A percentile compares a stretch with the other conserved stretches of the same genome.
Evolutionary conservation across 768 basidiomycete species (phyloP).

Genomic region (Lyophyllum semitale): DNA sequence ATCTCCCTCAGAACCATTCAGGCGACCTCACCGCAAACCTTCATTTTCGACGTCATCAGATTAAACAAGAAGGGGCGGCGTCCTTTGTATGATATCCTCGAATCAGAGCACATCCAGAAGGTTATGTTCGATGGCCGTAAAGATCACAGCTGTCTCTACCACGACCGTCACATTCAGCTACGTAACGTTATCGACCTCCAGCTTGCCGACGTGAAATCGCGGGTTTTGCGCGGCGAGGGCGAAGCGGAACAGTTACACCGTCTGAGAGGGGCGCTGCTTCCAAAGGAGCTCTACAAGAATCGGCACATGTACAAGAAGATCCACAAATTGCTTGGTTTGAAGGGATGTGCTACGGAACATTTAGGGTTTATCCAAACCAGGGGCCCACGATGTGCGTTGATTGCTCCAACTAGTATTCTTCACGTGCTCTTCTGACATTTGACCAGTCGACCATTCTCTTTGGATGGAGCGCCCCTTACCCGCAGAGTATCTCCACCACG

Average conservation of each 20-base stretch:
- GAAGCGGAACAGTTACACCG: not conserved
- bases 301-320: not conserved
- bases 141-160: slow-evolving; percentile 18
- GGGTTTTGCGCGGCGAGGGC: not conserved
- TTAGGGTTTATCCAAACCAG: not conserved
- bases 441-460: slow-evolving; percentile 4
- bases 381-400: not conserved
- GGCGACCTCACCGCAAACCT: not conserved
- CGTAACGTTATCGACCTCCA: slow-evolving; percentile 17
- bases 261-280: not conserved
- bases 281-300: not conserved
- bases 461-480: slow-evolving; percentile 6
- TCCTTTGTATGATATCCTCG: slow-evolving; percentile 14
- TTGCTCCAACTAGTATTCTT: not conserved
- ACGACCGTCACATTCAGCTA: slow-evolving; percentile 9
- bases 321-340: slow-evolving; percentile 2
- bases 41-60: slow-evolving; percentile 14
- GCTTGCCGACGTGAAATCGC: slow-evolving; percentile 17
- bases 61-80: slow-evolving; percentile 1
- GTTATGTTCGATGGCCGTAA: slow-evolving; percentile 20
- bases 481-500: slow-evolving; percentile 1
- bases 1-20: slow-evolving; percentile 11
- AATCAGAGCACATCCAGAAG: slow-evolving; percentile 10
- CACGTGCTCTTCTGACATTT: not conserved
- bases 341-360: not conserved